Evolutionary conservation across 805 yeast species (phyloP).

Genomic region (Lipomyces orientalis): DNA sequence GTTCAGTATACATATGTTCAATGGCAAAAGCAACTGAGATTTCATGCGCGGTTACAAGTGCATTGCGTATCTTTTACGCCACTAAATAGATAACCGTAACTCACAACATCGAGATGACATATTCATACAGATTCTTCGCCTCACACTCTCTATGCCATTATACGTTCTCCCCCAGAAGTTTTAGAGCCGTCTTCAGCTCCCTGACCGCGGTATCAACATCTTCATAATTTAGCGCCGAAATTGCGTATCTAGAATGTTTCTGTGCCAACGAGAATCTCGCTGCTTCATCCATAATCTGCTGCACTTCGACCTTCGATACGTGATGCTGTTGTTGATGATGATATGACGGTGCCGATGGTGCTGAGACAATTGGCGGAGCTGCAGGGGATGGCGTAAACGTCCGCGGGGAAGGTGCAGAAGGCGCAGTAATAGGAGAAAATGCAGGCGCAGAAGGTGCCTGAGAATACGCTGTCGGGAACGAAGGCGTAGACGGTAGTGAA

Average conservation of each 20-base stretch:
- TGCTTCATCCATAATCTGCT: conserved; percentile 45
- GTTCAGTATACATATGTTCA: not conserved
- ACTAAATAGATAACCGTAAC: not conserved
- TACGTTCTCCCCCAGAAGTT: conserved; percentile 25
- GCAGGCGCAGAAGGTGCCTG: conserved; percentile 29
- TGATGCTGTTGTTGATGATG: conserved; percentile 27
- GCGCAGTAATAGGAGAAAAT: conserved; percentile 9
- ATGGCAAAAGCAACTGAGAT: not conserved
- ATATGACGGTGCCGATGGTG: conserved; percentile 15
- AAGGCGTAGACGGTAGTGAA: conserved; percentile 9
- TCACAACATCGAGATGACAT: not conserved
- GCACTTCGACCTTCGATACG: conserved; percentile 38
- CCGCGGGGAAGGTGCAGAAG: conserved; percentile 29
- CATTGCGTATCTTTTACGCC: not conserved
- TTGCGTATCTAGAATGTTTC: conserved; percentile 73
- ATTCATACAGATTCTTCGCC: not conserved
- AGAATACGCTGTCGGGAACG: conserved; percentile 11
- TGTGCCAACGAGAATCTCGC: conserved; percentile 53
- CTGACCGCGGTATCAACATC: conserved; percentile 66
- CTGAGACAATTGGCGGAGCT: conserved; percentile 27
- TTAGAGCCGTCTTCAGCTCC: conserved; percentile 58
- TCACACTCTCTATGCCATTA: not conserved
- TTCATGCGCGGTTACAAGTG: not conserved
- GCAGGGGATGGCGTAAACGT: conserved; percentile 26
- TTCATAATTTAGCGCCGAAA: conserved; percentile 74